Base-by-base conservation (phyloP, 2,329 filamentous ascomycete species). In the Alternaria viburni region DNA sequence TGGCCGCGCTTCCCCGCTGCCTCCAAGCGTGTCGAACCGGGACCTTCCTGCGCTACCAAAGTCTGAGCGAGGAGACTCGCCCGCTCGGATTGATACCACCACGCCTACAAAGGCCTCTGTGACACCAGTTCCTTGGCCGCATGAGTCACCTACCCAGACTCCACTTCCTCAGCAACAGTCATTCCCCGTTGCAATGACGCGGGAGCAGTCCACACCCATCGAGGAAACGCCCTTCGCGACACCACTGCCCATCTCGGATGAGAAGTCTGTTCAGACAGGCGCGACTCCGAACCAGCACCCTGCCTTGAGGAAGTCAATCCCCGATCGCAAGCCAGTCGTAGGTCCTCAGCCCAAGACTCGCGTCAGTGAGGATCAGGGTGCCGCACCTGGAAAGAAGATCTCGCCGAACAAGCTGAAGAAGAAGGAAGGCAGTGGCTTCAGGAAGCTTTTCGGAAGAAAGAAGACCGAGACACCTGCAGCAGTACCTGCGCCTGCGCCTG, bases 41-140 rank as follows among this genome's bases (percentile, higher is more conserved):
- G 79, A 83, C 10, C 72, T 84, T 21, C 82, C 82, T 12, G 75
- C 81, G 26, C 68, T 84, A 21, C 82, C 83, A 25, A 69, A 72
- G 45, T 71, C 77, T 8, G 74, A 66, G 15, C 69, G 64, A 44
- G 70, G 71, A 17, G 66, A 68, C 50, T 74, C 79, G 51, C 77
- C 80, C 44, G 67, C 70, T 57, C 73, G 43, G 13, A 57, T 59
- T 64, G 21, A 69, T 62, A 44, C 69, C 12, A 54, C 72, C 12
- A 54, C 72, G n/a, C 65, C 54, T 28, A 64, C 71, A 6, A 75
- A 75, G 54, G 67, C 77, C 12, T 75, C 77, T 19, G 78, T 76
- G n/a, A 76, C 76, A 23, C 70, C 74, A 57, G 70, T 80, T 12
- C 71, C 71, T 41, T 74, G 71, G 71, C 70, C 72, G 13, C 67